A percentile compares a stretch with the other conserved stretches of the same genome.
Evolutionary conservation across 352 stramenopile genomes (phyloP).

Genomic region (Phytopythium chamaehyphon): DNA sequence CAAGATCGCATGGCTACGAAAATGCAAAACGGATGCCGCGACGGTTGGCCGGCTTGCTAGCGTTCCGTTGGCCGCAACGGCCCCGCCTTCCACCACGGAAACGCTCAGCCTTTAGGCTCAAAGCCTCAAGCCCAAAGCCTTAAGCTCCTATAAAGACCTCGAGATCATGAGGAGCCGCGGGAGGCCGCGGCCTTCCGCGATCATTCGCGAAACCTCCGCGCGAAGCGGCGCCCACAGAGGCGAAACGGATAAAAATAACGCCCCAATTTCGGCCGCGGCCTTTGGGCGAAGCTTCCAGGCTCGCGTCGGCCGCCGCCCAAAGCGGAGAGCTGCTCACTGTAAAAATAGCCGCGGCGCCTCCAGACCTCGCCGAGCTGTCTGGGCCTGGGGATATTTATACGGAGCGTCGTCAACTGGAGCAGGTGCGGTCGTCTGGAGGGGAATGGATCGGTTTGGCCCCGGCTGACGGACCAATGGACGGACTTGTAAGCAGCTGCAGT

Average conservation of each 20-base stretch:
- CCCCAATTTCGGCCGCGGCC: constrained; percentile 4
- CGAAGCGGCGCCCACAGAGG: background rate
- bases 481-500: background rate
- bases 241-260: constrained; percentile 47
- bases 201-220: background rate
- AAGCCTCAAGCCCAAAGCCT: no score
- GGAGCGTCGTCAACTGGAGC: no score
- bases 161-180: no score
- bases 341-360: constrained; percentile 7
- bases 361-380: background rate
- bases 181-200: no score
- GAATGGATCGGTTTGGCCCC: background rate
- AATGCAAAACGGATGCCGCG: no score
- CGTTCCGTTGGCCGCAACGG: no score
- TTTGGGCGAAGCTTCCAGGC: background rate
- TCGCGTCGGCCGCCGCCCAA: background rate
- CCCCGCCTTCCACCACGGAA: no score
- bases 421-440: background rate
- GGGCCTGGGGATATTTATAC: background rate
- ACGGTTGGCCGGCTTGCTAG: no score
- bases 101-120: no score
- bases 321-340: background rate
- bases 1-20: constrained; percentile 2
- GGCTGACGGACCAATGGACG: background rate
- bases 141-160: no score